phyloP scores from a whole-genome alignment of 2,329 filamentous ascomycete species.

The Nigrograna mackinnonii region DNA sequence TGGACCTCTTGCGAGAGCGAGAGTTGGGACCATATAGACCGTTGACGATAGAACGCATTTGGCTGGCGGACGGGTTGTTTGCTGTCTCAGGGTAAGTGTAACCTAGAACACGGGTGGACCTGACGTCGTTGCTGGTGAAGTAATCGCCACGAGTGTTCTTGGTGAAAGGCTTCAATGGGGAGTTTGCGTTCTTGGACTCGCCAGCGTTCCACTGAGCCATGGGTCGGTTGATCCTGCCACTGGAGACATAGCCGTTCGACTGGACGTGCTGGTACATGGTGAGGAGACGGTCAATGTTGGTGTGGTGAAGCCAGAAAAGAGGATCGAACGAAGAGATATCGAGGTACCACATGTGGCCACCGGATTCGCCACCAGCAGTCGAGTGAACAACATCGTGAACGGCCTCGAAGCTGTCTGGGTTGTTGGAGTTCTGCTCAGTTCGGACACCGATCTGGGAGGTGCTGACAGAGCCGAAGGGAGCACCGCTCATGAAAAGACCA shows the following conservation, averaged over 20 bases:
- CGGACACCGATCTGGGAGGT: slow-evolving; percentile 35
- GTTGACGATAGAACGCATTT: slow-evolving; percentile 30
- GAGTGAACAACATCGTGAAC: slow-evolving; percentile 39
- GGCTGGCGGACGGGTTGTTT: slow-evolving; percentile 18
- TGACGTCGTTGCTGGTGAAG: slow-evolving; percentile 34
- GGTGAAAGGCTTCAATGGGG: slow-evolving; percentile 45
- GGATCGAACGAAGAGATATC: slow-evolving; percentile 79
- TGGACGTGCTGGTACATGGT: slow-evolving; percentile 78
- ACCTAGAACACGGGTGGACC: slow-evolving; percentile 45
- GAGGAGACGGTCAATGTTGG: slow-evolving; percentile 54
- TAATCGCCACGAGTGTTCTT: slow-evolving; percentile 50
- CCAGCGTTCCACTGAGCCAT: slow-evolving; percentile 47
- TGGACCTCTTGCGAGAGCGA: slow-evolving; percentile 20
- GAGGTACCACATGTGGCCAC: slow-evolving; percentile 75
- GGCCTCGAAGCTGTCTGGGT: slow-evolving; percentile 41
- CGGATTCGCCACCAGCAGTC: slow-evolving; percentile 46
- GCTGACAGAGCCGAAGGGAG: slow-evolving; percentile 31
- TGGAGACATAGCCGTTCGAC: slow-evolving; percentile 69
- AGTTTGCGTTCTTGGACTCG: slow-evolving; percentile 55
- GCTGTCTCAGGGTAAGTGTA: slow-evolving; percentile 43
- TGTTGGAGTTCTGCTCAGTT: slow-evolving; percentile 27
- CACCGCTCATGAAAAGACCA: slow-evolving; percentile 36
- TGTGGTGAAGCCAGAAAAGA: slow-evolving; percentile 51
- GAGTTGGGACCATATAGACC: slow-evolving; percentile 46
- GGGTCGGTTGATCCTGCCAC: slow-evolving; percentile 27